Evolutionary conservation across 2,329 filamentous ascomycete species (phyloP).

Genomic region (Grosmannia penicillata): DNA sequence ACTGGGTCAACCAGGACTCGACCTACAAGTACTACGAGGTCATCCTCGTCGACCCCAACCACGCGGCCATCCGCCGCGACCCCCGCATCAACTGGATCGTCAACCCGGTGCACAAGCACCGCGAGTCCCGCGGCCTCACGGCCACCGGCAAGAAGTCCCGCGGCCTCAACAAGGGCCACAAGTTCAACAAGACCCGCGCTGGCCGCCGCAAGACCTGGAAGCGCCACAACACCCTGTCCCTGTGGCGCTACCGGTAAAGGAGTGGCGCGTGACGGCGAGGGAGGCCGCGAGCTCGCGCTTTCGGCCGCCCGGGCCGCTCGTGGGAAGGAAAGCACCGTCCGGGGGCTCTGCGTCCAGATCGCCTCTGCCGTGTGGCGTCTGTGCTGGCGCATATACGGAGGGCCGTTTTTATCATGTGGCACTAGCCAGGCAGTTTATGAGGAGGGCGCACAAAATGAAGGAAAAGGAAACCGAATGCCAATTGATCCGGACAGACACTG

Average conservation of each 20-base stretch:
- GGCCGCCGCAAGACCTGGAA: slow-evolving; percentile 99
- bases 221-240: slow-evolving; percentile 97
- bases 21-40: slow-evolving; percentile 99
- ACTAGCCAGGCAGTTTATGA: too few species aligned
- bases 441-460: too few species aligned
- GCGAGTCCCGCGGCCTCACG: slow-evolving; percentile 92
- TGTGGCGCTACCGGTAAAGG: slow-evolving; percentile 89
- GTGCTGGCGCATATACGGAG: too few species aligned
- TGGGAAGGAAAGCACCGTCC: too few species aligned
- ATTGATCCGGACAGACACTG: too few species aligned
- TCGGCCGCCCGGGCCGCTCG: too few species aligned
- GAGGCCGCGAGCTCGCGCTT: too few species aligned
- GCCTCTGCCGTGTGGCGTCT: too few species aligned
- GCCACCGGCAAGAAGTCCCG: slow-evolving; percentile 99
- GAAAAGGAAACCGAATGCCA: too few species aligned
- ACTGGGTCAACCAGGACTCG: slow-evolving; percentile 99
- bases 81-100: slow-evolving; percentile 99
- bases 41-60: slow-evolving; percentile 98
- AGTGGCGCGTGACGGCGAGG: not conserved
- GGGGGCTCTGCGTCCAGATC: too few species aligned
- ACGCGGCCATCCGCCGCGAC: slow-evolving; percentile 99
- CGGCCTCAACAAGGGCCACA: slow-evolving; percentile 98
- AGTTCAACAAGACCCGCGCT: slow-evolving; percentile 95
- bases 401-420: too few species aligned
- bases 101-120: slow-evolving; percentile 99